A percentile compares a stretch with the other conserved stretches of the same genome.
phyloP scores from a whole-genome alignment of 768 basidiomycete genomes.

The Russula vinacea region DNA sequence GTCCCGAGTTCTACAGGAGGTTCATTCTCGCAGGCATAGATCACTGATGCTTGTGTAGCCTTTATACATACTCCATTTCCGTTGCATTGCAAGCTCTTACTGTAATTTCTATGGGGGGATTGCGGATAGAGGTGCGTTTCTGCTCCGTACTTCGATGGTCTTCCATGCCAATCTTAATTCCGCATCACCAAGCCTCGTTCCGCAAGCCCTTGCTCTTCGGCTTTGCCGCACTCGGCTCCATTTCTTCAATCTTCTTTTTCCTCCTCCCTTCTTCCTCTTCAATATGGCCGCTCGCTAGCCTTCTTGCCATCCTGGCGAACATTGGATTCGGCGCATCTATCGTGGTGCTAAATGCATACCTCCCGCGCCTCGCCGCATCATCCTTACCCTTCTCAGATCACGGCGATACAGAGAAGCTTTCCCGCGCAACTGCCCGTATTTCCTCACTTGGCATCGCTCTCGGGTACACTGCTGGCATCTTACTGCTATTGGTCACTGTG shows the following conservation, averaged over 20 bases:
- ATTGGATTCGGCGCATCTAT: constrained; percentile 81
- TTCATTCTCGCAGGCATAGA: too few species aligned
- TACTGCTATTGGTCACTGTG: constrained; percentile 66
- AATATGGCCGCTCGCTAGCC: constrained; percentile 61
- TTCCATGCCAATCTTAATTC: not conserved
- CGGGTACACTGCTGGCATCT: constrained; percentile 77
- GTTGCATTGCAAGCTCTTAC: constrained; percentile 70
- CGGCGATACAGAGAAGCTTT: constrained; percentile 56
- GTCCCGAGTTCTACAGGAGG: too few species aligned
- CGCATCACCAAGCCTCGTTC: constrained; percentile 48
- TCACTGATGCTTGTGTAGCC: too few species aligned
- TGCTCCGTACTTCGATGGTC: not conserved
- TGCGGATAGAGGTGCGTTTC: constrained; percentile 66
- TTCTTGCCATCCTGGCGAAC: constrained; percentile 75
- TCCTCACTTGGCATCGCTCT: constrained; percentile 83
- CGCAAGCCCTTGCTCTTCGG: constrained; percentile 34
- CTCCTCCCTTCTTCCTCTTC: constrained; percentile 60
- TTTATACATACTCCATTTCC: too few species aligned
- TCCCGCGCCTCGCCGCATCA: constrained; percentile 63
- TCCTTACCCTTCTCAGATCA: constrained; percentile 12
- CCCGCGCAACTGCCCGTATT: constrained; percentile 74
- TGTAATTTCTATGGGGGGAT: constrained; percentile 79
- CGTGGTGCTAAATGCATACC: constrained; percentile 89
- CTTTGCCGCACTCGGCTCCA: constrained; percentile 72
- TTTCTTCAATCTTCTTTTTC: constrained; percentile 67